Percentiles rank a stretch among this genome's conserved stretches.
Conservation (phyloP, 768 basidiomycete genomes). For the Boletus pseudo-olivaceus region DNA sequence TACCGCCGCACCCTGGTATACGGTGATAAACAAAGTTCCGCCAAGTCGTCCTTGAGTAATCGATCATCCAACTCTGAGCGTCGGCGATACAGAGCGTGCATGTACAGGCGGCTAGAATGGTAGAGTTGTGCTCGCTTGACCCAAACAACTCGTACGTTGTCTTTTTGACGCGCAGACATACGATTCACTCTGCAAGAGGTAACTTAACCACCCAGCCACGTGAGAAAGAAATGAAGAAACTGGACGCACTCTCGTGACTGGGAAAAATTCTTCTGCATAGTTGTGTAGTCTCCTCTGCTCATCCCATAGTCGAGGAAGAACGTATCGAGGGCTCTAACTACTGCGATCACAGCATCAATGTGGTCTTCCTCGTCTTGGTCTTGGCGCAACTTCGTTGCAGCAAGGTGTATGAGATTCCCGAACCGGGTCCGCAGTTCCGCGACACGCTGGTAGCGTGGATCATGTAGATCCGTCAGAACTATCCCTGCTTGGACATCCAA, state of each 20-base stretch:
- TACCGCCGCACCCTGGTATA: slow-evolving; percentile 78
- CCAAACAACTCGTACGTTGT: slow-evolving; percentile 70
- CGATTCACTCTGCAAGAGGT: slow-evolving; percentile 50
- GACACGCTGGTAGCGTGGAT: slow-evolving; percentile 70
- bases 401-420: slow-evolving; percentile 63
- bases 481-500: slow-evolving; percentile 74
- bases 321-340: slow-evolving; percentile 71
- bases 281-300: slow-evolving; percentile 53
- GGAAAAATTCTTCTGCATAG: slow-evolving; percentile 48
- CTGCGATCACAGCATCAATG: slow-evolving; percentile 76
- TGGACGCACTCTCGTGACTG: slow-evolving; percentile 30
- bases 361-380: slow-evolving; percentile 72
- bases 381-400: slow-evolving; percentile 60
- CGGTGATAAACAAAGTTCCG: slow-evolving; percentile 73
- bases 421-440: slow-evolving; percentile 56
- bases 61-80: slow-evolving; percentile 73
- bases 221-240: not conserved
- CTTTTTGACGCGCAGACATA: slow-evolving; percentile 66
- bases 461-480: slow-evolving; percentile 65
- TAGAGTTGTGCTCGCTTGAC: slow-evolving; percentile 78
- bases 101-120: slow-evolving; percentile 70
- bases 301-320: slow-evolving; percentile 72
- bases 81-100: slow-evolving; percentile 71
- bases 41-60: slow-evolving; percentile 57
- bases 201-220: not conserved